Conservation (phyloP, 2,329 filamentous ascomycete species). For the Lasiodiplodia gonubiensis region DNA sequence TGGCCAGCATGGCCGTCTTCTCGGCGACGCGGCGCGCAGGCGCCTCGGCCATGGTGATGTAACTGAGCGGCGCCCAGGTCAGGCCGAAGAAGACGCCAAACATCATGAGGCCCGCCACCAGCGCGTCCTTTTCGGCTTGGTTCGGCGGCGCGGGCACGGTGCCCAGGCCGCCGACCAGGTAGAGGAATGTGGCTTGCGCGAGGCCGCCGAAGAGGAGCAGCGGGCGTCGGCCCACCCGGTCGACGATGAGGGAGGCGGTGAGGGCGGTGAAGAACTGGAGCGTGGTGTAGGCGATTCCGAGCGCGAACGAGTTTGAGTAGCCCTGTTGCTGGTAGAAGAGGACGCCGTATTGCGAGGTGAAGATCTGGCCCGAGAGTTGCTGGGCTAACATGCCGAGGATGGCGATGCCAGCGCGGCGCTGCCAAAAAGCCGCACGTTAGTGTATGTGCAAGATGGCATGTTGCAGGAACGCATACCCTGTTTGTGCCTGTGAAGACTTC, state of each 20-base stretch:
- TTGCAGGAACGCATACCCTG: neutral
- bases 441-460: neutral
- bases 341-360: conserved; percentile 26
- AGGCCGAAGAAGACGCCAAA: conserved; percentile 68
- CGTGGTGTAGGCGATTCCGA: conserved; percentile 22
- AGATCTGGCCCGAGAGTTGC: conserved; percentile 25
- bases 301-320: conserved; percentile 21
- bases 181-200: conserved; percentile 54
- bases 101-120: conserved; percentile 64
- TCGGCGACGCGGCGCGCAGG: conserved; percentile 72
- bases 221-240: conserved; percentile 48
- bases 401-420: conserved; percentile 19
- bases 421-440: no score
- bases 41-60: conserved; percentile 62
- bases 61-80: conserved; percentile 61
- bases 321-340: conserved; percentile 27
- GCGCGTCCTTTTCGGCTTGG: conserved; percentile 59
- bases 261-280: conserved; percentile 20
- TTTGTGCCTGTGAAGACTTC: conserved; percentile 20
- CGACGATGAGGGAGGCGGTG: conserved; percentile 36
- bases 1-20: conserved; percentile 69
- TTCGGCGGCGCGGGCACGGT: conserved; percentile 56
- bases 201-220: conserved; percentile 50
- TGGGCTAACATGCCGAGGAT: conserved; percentile 23
- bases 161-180: conserved; percentile 60